phyloP scores from a whole-genome alignment of 1,284 basidiomycete genomes.

The Malassezia slooffiae region DNA sequence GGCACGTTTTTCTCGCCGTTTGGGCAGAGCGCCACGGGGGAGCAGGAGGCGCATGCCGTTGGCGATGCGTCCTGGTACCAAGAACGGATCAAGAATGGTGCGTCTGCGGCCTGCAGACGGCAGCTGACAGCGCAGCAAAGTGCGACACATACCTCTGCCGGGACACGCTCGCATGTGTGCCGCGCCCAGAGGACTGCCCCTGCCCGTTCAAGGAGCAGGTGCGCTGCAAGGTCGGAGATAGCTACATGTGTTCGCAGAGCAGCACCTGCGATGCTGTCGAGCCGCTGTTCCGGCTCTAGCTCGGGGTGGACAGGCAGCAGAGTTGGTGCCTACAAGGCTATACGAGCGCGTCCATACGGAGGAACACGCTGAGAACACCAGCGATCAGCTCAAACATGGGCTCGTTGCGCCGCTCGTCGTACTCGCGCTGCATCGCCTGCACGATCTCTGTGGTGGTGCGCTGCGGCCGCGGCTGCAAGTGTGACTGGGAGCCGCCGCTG shows the following conservation, averaged over 20 bases:
- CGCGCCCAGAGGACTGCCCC: constrained; percentile 6
- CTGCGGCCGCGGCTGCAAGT: no score
- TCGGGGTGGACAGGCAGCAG: no score
- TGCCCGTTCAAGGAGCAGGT: constrained; percentile 11
- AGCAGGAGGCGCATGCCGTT: constrained; percentile 8
- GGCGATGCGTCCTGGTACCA: constrained; percentile 15
- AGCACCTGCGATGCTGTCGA: neutral
- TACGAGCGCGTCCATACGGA: constrained; percentile 34
- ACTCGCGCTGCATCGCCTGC: constrained; percentile 28
- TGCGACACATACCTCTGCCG: constrained; percentile 10
- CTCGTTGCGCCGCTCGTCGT: constrained; percentile 20
- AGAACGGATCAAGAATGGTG: constrained; percentile 10
- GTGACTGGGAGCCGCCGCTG: constrained; percentile 9
- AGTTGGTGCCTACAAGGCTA: neutral
- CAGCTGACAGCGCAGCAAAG: constrained; percentile 1
- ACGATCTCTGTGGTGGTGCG: constrained; percentile 28
- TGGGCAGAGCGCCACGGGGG: no score
- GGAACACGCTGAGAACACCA: constrained; percentile 33
- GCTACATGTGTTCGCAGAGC: constrained; percentile 5
- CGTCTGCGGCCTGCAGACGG: neutral
- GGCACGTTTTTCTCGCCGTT: neutral
- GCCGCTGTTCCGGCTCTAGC: neutral
- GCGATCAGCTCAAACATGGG: constrained; percentile 40
- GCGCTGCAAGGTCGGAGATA: constrained; percentile 9
- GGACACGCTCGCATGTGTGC: constrained; percentile 15